Evolutionary conservation across 768 basidiomycete genomes (phyloP).

Genomic region (Rickenella mellea): DNA sequence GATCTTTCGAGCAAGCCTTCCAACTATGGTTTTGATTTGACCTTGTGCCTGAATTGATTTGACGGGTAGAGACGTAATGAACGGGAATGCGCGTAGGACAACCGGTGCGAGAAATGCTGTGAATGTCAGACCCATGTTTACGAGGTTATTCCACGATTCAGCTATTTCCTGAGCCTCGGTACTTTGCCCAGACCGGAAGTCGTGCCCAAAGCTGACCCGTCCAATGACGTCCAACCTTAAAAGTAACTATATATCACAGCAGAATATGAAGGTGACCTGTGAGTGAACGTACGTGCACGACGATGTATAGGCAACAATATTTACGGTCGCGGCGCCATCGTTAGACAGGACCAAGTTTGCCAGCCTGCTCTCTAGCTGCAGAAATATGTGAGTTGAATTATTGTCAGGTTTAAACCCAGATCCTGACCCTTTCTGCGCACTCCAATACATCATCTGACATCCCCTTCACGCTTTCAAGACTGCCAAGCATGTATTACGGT

Average conservation of each 20-base stretch:
- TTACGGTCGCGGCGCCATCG: slow-evolving; percentile 9
- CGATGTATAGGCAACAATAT: slow-evolving; percentile 15
- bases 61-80: slow-evolving; percentile 14
- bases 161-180: too few species aligned
- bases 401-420: too few species aligned
- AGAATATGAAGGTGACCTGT: too few species aligned
- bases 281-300: slow-evolving; percentile 17
- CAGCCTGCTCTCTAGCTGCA: slow-evolving; percentile 14
- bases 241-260: too few species aligned
- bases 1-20: slow-evolving; percentile 13
- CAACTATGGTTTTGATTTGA: slow-evolving; percentile 17
- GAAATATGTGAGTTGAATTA: too few species aligned
- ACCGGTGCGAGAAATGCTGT: slow-evolving; percentile 10
- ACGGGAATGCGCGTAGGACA: slow-evolving; percentile 17
- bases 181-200: slow-evolving; percentile 29
- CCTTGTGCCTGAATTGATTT: slow-evolving; percentile 17
- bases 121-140: too few species aligned
- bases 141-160: too few species aligned
- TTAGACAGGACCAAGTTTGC: slow-evolving; percentile 14
- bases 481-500: too few species aligned
- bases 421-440: slow-evolving; percentile 24
- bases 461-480: slow-evolving; percentile 23
- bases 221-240: too few species aligned
- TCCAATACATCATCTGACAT: slow-evolving; percentile 25
- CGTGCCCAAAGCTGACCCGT: slow-evolving; percentile 31